Conservation (phyloP, 2,329 filamentous ascomycete species). For the Xylariomycetidae sp. region DNA sequence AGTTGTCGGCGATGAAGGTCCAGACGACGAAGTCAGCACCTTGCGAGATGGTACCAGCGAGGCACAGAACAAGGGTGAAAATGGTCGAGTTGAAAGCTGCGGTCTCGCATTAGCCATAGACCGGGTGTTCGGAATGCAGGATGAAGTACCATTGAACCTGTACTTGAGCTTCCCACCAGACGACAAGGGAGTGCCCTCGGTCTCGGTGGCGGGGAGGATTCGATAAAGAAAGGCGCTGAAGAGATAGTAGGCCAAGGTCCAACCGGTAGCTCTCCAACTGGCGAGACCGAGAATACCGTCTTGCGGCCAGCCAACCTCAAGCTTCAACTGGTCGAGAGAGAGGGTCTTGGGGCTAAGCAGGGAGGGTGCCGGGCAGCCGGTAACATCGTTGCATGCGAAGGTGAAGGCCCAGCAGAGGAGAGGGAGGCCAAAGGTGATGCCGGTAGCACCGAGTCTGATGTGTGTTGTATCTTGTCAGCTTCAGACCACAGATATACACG, state of each 20-base stretch:
- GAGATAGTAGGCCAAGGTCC: constrained; percentile 70
- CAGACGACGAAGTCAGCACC: constrained; percentile 81
- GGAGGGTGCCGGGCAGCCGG: constrained; percentile 80
- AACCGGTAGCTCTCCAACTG: constrained; percentile 62
- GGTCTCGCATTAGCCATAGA: constrained; percentile 9
- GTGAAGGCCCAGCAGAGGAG: constrained; percentile 70
- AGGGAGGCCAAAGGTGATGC: constrained; percentile 75
- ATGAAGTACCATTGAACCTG: constrained; percentile 63
- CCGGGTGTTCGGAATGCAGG: constrained; percentile 3
- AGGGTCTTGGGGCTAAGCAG: constrained; percentile 67
- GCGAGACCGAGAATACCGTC: constrained; percentile 61
- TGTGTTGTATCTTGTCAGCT: constrained; percentile 8
- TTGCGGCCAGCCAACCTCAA: constrained; percentile 72
- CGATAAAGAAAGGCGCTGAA: constrained; percentile 70
- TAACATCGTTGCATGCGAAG: constrained; percentile 87
- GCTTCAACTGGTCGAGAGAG: constrained; percentile 65
- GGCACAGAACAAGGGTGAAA: constrained; percentile 62
- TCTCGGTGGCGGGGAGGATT: constrained; percentile 67
- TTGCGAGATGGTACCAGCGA: constrained; percentile 67
- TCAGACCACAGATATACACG: too few species aligned
- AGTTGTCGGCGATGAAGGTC: constrained; percentile 91
- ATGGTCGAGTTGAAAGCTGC: constrained; percentile 71
- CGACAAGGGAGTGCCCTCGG: constrained; percentile 63
- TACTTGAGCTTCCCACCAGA: constrained; percentile 71
- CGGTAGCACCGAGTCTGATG: constrained; percentile 64